Evolutionary conservation across 371 early-diverging fungal genomes (phyloP).

Genomic region (Mucor sp.): DNA sequence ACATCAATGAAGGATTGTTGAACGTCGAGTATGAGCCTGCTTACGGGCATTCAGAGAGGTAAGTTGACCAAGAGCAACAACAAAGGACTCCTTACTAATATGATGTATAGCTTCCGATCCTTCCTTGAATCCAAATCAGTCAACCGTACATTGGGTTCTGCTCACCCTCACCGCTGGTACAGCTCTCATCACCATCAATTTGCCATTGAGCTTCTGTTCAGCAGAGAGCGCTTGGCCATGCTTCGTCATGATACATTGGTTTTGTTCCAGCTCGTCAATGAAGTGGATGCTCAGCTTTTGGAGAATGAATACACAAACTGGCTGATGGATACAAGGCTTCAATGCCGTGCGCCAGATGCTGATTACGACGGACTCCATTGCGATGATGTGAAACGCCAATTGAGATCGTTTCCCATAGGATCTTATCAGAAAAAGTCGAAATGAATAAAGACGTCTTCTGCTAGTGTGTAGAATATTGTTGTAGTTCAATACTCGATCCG

Average conservation of each 20-base stretch:
- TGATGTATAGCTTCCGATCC: constrained; percentile 19
- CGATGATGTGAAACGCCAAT: constrained; percentile 26
- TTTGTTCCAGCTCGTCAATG: constrained; percentile 58
- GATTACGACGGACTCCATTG: constrained; percentile 18
- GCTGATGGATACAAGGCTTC: constrained; percentile 56
- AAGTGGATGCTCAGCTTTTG: constrained; percentile 54
- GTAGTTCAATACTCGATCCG: too few relatives aligned
- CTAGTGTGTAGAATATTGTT: too few relatives aligned
- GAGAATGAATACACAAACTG: constrained; percentile 64
- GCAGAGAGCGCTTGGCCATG: constrained; percentile 58
- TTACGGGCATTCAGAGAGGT: constrained; percentile 37
- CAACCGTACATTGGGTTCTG: constrained; percentile 8
- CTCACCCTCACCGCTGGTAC: constrained; percentile 32
- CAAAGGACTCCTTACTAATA: not conserved
- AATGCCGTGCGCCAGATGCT: constrained; percentile 33
- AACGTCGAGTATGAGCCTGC: constrained; percentile 21
- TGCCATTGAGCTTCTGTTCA: constrained; percentile 54
- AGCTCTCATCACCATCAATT: constrained; percentile 49
- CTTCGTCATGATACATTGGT: constrained; percentile 59
- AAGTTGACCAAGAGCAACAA: not conserved
- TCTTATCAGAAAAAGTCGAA: not conserved
- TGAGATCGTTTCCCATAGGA: constrained; percentile 12
- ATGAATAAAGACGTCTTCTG: not conserved
- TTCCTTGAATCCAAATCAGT: constrained; percentile 23
- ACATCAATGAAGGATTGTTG: constrained; percentile 51